Base-by-base conservation (phyloP, 768 basidiomycete genomes). In the Auricularia sp. region DNA sequence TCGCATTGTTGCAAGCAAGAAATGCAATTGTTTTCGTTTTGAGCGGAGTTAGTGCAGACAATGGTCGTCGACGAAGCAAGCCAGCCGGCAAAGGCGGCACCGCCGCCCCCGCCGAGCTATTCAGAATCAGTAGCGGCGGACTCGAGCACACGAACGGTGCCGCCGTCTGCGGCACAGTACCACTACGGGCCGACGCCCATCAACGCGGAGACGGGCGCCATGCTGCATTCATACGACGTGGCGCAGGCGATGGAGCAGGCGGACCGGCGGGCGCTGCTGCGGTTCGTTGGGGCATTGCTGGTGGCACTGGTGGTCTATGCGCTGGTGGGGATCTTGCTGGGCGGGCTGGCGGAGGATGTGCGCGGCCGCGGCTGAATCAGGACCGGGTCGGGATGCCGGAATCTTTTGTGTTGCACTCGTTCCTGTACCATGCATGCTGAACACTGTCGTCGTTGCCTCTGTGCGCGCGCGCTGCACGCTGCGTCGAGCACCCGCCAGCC, bases 111-210 rank as follows among this genome's bases (percentile, higher is more conserved):
- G 24, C 63, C 63, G 63, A 51, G 16, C 13, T 63, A 63, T 51
- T 47, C 63, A 33, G 45, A 63, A 35, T 33, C 44, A 10, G 34
- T 34, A 24, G 63, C 44, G 33, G 45, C 63, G 14, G 33, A 21
- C 21, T 21, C 24, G 45, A 39, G 37, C 37, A 39, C 62, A 7
- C 24, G 45, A n/a, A 63, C 10, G 8, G 39, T 42, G 62, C 39
- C 62, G 37, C 45, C 63, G 21, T 51, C 7, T 24, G 56, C 56
- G 24, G 56, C 56, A 29, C 56, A 14, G 33, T 54, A 42, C 33
- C n/a, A 13, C 7, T 75, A 73, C 59, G 80, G 80, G 14, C 80
- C 80, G 1, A 81, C 80, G 33, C 79, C 80, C 34, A 72, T 81
- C 18, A 71, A 76, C 64, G 69, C 74, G 63, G 64, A 54, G 51